Evolutionary conservation across 2,329 filamentous ascomycete species (phyloP).

Genomic region (Neurospora sp.): DNA sequence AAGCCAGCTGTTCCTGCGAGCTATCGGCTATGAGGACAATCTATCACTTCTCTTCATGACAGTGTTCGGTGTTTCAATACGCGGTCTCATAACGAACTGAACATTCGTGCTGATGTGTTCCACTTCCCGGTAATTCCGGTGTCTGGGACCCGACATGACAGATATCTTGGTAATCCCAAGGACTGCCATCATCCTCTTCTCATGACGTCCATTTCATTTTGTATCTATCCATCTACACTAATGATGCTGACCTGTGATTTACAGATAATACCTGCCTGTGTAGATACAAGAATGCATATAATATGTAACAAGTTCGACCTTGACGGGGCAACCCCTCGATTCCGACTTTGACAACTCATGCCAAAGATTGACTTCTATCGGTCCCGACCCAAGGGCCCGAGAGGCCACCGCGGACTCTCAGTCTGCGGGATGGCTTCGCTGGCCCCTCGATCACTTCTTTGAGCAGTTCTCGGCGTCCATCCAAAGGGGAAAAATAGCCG

Average conservation of each 20-base stretch:
- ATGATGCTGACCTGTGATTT: not conserved
- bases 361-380: not conserved
- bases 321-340: not conserved
- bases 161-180: not conserved
- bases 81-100: not conserved
- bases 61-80: not conserved
- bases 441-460: not conserved
- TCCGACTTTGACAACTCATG: not conserved
- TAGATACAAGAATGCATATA: not conserved
- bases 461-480: not conserved
- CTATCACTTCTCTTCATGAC: not conserved
- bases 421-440: not conserved
- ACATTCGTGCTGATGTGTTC: not conserved
- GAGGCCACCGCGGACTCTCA: not conserved
- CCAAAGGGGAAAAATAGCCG: not conserved
- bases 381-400: not conserved
- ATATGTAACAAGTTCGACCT: not conserved
- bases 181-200: not conserved
- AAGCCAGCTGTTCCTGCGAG: constrained; percentile 24
- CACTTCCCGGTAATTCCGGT: not conserved
- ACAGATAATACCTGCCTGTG: not conserved
- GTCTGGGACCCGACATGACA: not conserved
- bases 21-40: constrained; percentile 7
- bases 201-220: not conserved
- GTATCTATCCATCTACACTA: not conserved